Evolutionary conservation across 495 filamentous ascomycete genomes (phyloP).

Genomic region (Pseudomonodictys pantanalensis): DNA sequence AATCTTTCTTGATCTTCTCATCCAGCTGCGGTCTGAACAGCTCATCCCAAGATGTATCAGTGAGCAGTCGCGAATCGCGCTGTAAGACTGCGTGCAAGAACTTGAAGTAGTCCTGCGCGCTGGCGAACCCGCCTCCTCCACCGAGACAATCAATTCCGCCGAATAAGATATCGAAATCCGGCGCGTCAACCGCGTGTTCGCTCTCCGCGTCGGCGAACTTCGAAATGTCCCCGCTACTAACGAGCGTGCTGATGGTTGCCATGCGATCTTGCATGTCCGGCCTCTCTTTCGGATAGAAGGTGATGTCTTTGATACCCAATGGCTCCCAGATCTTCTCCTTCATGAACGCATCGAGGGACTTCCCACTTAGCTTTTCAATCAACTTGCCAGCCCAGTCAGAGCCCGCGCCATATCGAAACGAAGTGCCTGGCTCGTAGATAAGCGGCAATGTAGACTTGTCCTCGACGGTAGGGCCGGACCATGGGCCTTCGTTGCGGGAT

Average conservation of each 20-base stretch:
- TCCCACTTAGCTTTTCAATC: neutral
- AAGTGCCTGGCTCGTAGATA: conserved; percentile 5
- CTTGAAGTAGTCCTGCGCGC: conserved; percentile 4
- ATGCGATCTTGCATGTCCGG: neutral
- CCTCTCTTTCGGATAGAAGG: neutral
- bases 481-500: neutral
- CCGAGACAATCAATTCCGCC: conserved; percentile 19
- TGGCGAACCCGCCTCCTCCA: conserved; percentile 16
- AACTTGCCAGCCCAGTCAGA: conserved; percentile 10
- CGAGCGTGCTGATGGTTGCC: conserved; percentile 2
- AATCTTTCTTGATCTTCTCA: neutral
- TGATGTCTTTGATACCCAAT: conserved; percentile 26
- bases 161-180: conserved; percentile 15
- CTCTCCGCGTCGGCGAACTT: neutral
- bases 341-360: neutral
- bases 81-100: conserved; percentile 18
- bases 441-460: neutral
- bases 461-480: conserved; percentile 5
- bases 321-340: neutral
- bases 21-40: conserved; percentile 19
- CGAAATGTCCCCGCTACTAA: no score
- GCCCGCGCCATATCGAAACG: neutral
- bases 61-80: conserved; percentile 1
- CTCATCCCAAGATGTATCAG: conserved; percentile 1
- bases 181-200: neutral